These are phyloP conservation scores for Castanopsis chinensis DNA, from an alignment of 306 rosid species.

Conservation along the genomic window DNA sequence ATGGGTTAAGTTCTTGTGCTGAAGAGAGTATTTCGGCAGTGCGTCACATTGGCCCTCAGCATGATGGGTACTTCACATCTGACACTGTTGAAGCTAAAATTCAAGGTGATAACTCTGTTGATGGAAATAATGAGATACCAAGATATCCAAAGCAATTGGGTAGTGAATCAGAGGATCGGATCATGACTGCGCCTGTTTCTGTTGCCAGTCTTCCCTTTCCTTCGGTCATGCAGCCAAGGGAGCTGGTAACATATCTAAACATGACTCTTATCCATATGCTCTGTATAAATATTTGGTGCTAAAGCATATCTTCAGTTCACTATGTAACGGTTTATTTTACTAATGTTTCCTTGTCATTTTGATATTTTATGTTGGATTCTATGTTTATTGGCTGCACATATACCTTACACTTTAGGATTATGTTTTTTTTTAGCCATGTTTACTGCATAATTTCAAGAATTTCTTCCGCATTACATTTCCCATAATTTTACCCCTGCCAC, in stretches of 20 bases:
- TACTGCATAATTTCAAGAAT: neutral
- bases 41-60: constrained; percentile 56
- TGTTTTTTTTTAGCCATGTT: neutral
- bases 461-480: constrained; percentile 4
- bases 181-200: constrained; percentile 21
- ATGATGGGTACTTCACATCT: constrained; percentile 28
- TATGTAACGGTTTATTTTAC: neutral
- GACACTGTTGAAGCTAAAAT: constrained; percentile 24
- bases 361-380: neutral
- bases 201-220: constrained; percentile 15
- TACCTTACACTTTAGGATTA: neutral
- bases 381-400: neutral
- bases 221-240: constrained; percentile 17
- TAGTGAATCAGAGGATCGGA: constrained; percentile 28
- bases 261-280: constrained; percentile 2
- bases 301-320: neutral
- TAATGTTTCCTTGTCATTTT: neutral
- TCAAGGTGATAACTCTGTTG: constrained; percentile 27
- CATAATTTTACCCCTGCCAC: constrained; percentile 5
- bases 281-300: neutral
- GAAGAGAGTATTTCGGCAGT: constrained; percentile 51
- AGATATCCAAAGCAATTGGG: constrained; percentile 14
- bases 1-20: constrained; percentile 56
- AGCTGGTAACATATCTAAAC: constrained; percentile 30
- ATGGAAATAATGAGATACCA: constrained; percentile 28